These are phyloP conservation scores for Microbotryomycetes sp. DNA, from an alignment of 1,284 basidiomycete genomes.

Conservation along the genomic window DNA sequence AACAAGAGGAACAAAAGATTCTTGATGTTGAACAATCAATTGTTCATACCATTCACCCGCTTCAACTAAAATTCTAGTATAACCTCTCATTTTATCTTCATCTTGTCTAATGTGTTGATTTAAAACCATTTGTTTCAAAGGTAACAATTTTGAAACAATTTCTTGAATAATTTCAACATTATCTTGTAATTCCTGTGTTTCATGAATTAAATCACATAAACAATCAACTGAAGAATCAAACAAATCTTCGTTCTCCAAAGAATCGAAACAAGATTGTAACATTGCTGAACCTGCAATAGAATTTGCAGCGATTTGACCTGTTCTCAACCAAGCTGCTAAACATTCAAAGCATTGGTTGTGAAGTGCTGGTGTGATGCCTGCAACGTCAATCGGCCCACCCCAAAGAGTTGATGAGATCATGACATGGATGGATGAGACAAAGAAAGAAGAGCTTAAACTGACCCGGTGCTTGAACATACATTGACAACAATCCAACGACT, in stretches of 20 bases:
- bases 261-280: constrained; percentile 76
- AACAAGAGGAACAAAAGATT: constrained; percentile 86
- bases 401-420: not conserved
- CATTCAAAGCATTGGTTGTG: constrained; percentile 82
- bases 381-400: not conserved
- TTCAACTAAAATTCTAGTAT: constrained; percentile 86
- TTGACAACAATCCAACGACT: constrained; percentile 69
- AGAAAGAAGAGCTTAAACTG: constrained; percentile 37
- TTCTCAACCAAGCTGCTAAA: constrained; percentile 77
- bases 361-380: constrained; percentile 76
- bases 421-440: not conserved
- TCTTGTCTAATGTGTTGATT: constrained; percentile 41
- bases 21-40: constrained; percentile 80
- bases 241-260: constrained; percentile 72
- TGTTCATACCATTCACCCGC: constrained; percentile 92
- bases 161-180: constrained; percentile 82
- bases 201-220: constrained; percentile 91
- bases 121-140: constrained; percentile 59
- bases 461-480: constrained; percentile 90
- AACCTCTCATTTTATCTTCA: constrained; percentile 77
- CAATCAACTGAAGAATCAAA: constrained; percentile 91
- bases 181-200: constrained; percentile 95
- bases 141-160: constrained; percentile 75
- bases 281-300: constrained; percentile 71
- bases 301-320: constrained; percentile 69